These are phyloP conservation scores for Mycena vulgaris DNA, from an alignment of 768 basidiomycete genomes.

Conservation along the genomic window DNA sequence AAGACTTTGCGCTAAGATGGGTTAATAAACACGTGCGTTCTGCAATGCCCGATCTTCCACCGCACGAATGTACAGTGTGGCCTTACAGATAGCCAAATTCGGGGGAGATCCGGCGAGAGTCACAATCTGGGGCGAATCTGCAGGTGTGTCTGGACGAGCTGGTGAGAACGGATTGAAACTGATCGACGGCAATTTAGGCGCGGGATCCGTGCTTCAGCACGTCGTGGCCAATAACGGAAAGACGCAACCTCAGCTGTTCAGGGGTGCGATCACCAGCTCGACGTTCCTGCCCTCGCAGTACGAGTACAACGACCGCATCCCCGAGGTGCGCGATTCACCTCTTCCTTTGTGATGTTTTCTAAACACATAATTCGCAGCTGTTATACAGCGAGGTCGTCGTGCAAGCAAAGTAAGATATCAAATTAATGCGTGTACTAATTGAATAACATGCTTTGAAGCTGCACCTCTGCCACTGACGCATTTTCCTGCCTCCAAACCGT, in stretches of 20 bases:
- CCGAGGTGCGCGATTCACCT: conserved; percentile 19
- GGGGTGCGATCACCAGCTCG: conserved; percentile 51
- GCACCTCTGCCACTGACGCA: conserved; percentile 33
- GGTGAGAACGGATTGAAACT: neutral
- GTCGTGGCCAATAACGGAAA: conserved; percentile 9
- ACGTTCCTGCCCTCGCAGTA: conserved; percentile 52
- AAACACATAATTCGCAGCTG: conserved; percentile 19
- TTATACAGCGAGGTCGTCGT: conserved; percentile 42
- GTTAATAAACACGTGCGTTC: conserved; percentile 46
- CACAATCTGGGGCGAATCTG: conserved; percentile 49
- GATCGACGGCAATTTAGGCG: neutral
- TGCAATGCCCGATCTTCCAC: too few relatives aligned
- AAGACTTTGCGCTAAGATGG: conserved; percentile 50
- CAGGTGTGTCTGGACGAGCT: conserved; percentile 40
- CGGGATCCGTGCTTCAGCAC: conserved; percentile 14
- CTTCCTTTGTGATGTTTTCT: neutral
- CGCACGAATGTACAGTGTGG: neutral
- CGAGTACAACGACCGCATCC: conserved; percentile 44
- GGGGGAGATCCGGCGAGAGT: conserved; percentile 41
- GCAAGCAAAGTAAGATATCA: conserved; percentile 37
- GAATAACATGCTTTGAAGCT: conserved; percentile 36
- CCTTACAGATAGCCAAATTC: conserved; percentile 33
- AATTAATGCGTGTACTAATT: neutral
- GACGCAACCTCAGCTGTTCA: conserved; percentile 44
- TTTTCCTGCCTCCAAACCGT: conserved; percentile 39